Base-by-base conservation (phyloP, 768 basidiomycete species). In the Boletus rex-veris region DNA sequence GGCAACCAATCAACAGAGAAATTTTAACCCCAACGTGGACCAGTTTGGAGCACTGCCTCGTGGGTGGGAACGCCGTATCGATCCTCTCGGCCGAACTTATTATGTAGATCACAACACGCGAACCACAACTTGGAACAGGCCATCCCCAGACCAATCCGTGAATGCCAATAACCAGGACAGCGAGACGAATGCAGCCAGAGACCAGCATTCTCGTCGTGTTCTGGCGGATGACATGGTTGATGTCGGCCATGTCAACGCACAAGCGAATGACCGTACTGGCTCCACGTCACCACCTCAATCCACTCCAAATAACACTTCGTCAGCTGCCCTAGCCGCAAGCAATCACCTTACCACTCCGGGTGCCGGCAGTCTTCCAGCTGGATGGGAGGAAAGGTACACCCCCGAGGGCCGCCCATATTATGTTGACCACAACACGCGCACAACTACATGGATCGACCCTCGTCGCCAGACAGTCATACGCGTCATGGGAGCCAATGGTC, bases 371-470 rank as follows among this genome's bases (percentile, higher is more conserved):
- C 78, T 99, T 18, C 97, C 97, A 3, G 90, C 95, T 55, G 97
- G 97, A 3, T 99, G 97, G 97, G 97, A 99, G 69, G 97, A 98
- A 74, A 84, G 97, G 36, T 96, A 95, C 74, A 99, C 97, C 3
- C 94, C 95, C 0, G 97, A 99, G 74, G 97, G 97, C 18, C 84
- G 97, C 38, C 93, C 97, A 3, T 99, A 99, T 74, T 99, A 97
- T 71, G 97, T 99, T 46, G 97, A 99, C 70, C 97, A 99, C 75
- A 99, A 99, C 68, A 98, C 96, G 11, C 85, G 97, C 45, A 98
- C 97, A 18, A 98, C 97, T 31, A 99, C 97, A n/a, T 99, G 97
- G 97, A 95, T 98, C 21, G 97, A 99, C 69, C 97, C 97, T 37
- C 88, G 97, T 46, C 85, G 97, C 43, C 97, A 98, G 74, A 93